Base-by-base conservation (phyloP, 768 basidiomycete species). In the Heimioporus sp. region DNA sequence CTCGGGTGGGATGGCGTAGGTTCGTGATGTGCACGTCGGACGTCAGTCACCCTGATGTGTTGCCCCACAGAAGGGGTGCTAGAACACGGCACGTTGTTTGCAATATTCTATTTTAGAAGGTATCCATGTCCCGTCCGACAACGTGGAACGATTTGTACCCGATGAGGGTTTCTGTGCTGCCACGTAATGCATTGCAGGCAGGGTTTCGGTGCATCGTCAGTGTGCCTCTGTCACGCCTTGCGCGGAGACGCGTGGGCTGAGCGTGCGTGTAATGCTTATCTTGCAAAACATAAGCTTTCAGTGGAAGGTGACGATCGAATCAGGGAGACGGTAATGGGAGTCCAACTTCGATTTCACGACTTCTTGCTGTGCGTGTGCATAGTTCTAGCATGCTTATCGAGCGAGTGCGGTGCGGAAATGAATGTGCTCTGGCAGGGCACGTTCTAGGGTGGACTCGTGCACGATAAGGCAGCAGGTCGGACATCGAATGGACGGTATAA, bases 401-500 rank as follows among this genome's bases (percentile, higher is more conserved):
- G 34, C 47, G 36, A 48, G 32, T 39, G 43, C 40, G 34, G 42
- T 32, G 44, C 63, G 65, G 63, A 65, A 54, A 65, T 65, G 65
- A 64, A 52, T 19, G 37, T 15, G 8, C 34, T 20, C 31, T 50
- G 31, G 10, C 24, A 36, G 30, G 31, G 21, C 63, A 64, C 63
- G 62, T 66, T 64, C 58, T 43, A 35, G 64, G 63, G 63, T 63
- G 0, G 52, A 50, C 57, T 62, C 62, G 49, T 65, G 60, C 43
- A 42, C 30, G 40, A 43, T 52, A 28, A 48, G 34, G 46, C 46
- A 52, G 30, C 44, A 28, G 20, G 20, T 57, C 64, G 64, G 63
- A 64, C 50, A 53, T 54, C 51, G 58, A 64, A 64, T 49, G 61
- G 34, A 39, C 12, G 6, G 54, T 66, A 65, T 65, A 65, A 66